Percentiles rank a stretch among this genome's conserved stretches.
These are phyloP conservation scores for Acer negundo DNA, from an alignment of 345 rosid genomes.

Conservation along the genomic window DNA sequence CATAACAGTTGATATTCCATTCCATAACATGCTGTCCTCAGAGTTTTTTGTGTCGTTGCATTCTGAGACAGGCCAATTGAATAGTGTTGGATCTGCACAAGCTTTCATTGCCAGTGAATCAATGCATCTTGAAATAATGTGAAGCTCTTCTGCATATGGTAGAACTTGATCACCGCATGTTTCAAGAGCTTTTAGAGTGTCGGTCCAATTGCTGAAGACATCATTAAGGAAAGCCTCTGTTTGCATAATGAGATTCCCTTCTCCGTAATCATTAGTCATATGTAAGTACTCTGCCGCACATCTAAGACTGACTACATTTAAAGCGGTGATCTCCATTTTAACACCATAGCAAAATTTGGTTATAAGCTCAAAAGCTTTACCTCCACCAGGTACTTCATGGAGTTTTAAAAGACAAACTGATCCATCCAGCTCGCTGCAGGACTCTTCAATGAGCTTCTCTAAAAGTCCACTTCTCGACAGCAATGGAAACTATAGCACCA, in stretches of 20 bases:
- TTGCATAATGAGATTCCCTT: conserved; percentile 56
- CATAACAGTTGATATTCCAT: conserved; percentile 55
- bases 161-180: conserved; percentile 68
- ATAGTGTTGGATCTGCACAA: conserved; percentile 57
- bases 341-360: conserved; percentile 71
- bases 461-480: conserved; percentile 69
- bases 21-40: conserved; percentile 50
- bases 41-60: conserved; percentile 26
- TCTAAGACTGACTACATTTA: conserved; percentile 60
- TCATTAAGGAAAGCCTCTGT: conserved; percentile 62
- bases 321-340: conserved; percentile 55
- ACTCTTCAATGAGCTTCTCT: conserved; percentile 52
- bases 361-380: conserved; percentile 59
- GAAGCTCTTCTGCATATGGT: conserved; percentile 63
- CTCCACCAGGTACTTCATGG: conserved; percentile 72
- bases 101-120: conserved; percentile 71
- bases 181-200: conserved; percentile 68
- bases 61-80: conserved; percentile 58
- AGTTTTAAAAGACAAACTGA: conserved; percentile 46
- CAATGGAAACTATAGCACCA: conserved; percentile 57
- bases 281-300: conserved; percentile 74
- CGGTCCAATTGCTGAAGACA: conserved; percentile 62
- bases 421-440: conserved; percentile 34
- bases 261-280: conserved; percentile 68
- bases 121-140: conserved; percentile 72